Evolutionary conservation across 306 rosid species (phyloP).

Genomic region (Vicia sativa): DNA sequence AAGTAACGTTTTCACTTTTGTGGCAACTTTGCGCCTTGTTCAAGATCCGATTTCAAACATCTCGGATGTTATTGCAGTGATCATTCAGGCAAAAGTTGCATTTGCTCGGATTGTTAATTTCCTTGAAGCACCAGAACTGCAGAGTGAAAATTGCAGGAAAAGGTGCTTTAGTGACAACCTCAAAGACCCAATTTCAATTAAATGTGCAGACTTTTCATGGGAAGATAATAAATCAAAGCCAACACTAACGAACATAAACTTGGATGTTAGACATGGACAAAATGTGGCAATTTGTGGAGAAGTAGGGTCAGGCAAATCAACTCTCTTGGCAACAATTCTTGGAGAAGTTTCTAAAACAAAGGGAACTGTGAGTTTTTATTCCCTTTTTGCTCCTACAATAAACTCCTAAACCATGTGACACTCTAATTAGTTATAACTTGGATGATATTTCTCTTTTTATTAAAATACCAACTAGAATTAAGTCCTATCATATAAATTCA

Average conservation of each 20-base stretch:
- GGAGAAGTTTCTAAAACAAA: too few relatives aligned
- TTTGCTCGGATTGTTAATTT: slow-evolving; percentile 31
- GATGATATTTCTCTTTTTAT: slow-evolving; percentile 2
- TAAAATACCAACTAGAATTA: not conserved
- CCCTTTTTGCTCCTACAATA: not conserved
- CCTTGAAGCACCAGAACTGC: slow-evolving; percentile 68
- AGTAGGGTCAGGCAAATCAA: too few relatives aligned
- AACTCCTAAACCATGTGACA: not conserved
- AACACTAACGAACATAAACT: too few relatives aligned
- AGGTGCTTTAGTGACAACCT: not conserved
- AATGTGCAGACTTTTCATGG: slow-evolving; percentile 69
- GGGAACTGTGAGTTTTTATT: slow-evolving; percentile 23
- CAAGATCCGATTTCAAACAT: slow-evolving; percentile 62
- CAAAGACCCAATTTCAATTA: slow-evolving; percentile 42
- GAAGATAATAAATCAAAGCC: slow-evolving; percentile 32
- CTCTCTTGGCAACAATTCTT: too few relatives aligned
- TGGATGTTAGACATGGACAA: too few relatives aligned
- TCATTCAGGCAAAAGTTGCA: slow-evolving; percentile 69
- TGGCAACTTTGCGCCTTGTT: slow-evolving; percentile 43
- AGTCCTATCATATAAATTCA: not conserved
- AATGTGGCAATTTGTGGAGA: too few relatives aligned
- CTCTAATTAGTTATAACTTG: not conserved
- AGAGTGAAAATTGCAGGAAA: slow-evolving; percentile 35
- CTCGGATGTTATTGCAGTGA: slow-evolving; percentile 60
- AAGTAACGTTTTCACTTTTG: slow-evolving; percentile 69